Evolutionary conservation across 2,329 filamentous ascomycete species (phyloP).

Genomic region (Gaeumannomyces sp.): DNA sequence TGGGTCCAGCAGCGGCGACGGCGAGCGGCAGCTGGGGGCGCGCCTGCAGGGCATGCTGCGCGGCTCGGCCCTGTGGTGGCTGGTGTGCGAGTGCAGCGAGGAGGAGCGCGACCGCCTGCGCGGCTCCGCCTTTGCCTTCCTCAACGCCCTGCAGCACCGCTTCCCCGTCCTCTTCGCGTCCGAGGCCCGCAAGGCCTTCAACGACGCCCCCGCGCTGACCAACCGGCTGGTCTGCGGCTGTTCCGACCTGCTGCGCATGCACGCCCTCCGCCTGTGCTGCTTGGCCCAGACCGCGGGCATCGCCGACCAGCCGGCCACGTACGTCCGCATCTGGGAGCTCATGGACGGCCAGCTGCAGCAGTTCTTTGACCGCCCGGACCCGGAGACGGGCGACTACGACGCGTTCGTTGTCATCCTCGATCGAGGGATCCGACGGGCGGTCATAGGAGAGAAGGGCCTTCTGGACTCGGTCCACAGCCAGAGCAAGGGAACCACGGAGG

Average conservation of each 20-base stretch:
- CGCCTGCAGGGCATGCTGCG: conserved; percentile 3
- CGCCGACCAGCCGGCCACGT: conserved; percentile 54
- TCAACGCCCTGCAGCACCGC: conserved; percentile 24
- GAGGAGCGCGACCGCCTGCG: conserved; percentile 13
- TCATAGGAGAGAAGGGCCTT: background rate
- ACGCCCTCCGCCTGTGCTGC: conserved; percentile 1
- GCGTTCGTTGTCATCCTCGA: background rate
- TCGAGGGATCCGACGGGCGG: background rate
- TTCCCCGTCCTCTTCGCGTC: conserved; percentile 26
- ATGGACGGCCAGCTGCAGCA: conserved; percentile 5
- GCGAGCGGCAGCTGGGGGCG: background rate
- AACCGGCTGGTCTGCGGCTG: conserved; percentile 47
- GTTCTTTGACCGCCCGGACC: conserved; percentile 1
- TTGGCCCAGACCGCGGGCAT: conserved; percentile 58
- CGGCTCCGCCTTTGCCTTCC: conserved; percentile 26
- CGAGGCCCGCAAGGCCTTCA: conserved; percentile 21
- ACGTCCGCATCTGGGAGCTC: conserved; percentile 36
- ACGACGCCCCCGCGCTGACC: conserved; percentile 20
- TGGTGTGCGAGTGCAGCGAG: background rate
- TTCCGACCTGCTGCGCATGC: conserved; percentile 31
- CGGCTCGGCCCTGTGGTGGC: conserved; percentile 8
- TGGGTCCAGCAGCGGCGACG: background rate
- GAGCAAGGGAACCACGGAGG: conserved; percentile 54
- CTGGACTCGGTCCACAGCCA: background rate
- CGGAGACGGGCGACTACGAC: background rate